Conservation (phyloP, 2,329 filamentous ascomycete genomes). For the Pestalotiopsis sp. region DNA sequence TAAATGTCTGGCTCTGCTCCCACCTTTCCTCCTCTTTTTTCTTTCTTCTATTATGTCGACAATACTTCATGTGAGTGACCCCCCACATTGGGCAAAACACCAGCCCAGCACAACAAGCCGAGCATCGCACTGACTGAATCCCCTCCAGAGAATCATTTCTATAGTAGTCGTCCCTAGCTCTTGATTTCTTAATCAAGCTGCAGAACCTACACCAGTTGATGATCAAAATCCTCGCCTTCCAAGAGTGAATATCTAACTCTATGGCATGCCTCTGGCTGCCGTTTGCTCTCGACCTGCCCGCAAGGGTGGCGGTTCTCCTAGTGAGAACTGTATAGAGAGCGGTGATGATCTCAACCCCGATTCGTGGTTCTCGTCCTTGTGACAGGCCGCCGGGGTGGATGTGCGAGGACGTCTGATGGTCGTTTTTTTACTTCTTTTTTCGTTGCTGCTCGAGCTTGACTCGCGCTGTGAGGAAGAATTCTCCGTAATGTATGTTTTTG, state of each 20-base stretch:
- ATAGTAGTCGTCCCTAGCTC: conserved; percentile 85
- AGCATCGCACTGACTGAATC: conserved; percentile 18
- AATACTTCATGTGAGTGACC: conserved; percentile 34
- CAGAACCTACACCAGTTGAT: conserved; percentile 96
- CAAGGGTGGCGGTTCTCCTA: conserved; percentile 55
- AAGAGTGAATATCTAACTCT: conserved; percentile 74
- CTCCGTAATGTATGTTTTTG: neutral
- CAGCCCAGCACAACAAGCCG: conserved; percentile 15
- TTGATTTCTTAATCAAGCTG: conserved; percentile 91
- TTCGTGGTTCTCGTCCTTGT: conserved; percentile 66
- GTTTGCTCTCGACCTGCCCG: conserved; percentile 60
- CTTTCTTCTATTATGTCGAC: conserved; percentile 58
- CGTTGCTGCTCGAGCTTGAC: conserved; percentile 50
- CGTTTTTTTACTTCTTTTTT: conserved; percentile 52
- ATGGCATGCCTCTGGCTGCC: conserved; percentile 36
- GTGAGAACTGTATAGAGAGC: conserved; percentile 73
- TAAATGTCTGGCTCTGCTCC: neutral
- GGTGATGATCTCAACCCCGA: conserved; percentile 92
- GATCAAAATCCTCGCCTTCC: conserved; percentile 83
- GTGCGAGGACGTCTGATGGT: conserved; percentile 90
- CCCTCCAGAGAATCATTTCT: conserved; percentile 84
- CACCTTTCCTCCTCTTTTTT: conserved; percentile 24
- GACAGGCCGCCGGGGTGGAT: conserved; percentile 77
- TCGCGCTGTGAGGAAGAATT: conserved; percentile 53
- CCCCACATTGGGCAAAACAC: conserved; percentile 8